Conservation (phyloP, 768 basidiomycete species). For the Pseudohyphozyma bogoriensis region DNA sequence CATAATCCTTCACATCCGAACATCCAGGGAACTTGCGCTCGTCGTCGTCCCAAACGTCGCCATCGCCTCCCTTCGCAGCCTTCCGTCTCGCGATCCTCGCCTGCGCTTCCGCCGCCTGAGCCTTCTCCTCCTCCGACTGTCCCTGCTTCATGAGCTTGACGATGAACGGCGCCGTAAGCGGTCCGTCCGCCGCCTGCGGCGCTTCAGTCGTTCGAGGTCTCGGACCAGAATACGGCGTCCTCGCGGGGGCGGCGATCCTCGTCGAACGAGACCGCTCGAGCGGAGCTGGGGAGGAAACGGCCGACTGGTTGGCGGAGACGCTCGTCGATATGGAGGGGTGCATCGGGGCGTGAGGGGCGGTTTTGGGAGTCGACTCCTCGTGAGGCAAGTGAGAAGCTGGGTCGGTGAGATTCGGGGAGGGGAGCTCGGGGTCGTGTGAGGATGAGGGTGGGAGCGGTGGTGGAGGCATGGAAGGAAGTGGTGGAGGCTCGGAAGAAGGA, state of each 20-base stretch:
- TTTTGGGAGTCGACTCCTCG: not conserved
- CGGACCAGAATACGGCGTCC: not conserved
- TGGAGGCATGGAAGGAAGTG: too few species aligned
- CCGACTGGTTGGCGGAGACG: not conserved
- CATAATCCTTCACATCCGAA: conserved; percentile 57
- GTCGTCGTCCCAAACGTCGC: not conserved
- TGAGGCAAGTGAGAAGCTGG: not conserved
- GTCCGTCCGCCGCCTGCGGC: not conserved
- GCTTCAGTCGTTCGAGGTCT: not conserved
- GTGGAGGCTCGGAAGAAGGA: too few species aligned
- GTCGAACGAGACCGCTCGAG: too few species aligned
- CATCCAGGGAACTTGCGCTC: conserved; percentile 33
- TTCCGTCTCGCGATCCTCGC: too few species aligned
- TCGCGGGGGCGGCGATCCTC: not conserved
- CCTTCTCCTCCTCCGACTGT: not conserved
- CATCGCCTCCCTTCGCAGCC: not conserved
- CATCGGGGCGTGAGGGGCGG: not conserved
- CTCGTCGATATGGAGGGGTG: not conserved
- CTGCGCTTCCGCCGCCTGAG: not conserved
- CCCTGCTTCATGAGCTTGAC: not conserved
- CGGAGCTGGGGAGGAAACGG: not conserved
- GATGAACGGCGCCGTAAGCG: not conserved
- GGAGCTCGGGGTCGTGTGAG: too few species aligned
- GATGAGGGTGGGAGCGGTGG: too few species aligned
- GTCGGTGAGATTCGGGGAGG: too few species aligned